Percentiles rank a stretch among this genome's conserved stretches.
phyloP scores from a whole-genome alignment of 2,329 filamentous ascomycete species.

The Aspergillus caelatus region DNA sequence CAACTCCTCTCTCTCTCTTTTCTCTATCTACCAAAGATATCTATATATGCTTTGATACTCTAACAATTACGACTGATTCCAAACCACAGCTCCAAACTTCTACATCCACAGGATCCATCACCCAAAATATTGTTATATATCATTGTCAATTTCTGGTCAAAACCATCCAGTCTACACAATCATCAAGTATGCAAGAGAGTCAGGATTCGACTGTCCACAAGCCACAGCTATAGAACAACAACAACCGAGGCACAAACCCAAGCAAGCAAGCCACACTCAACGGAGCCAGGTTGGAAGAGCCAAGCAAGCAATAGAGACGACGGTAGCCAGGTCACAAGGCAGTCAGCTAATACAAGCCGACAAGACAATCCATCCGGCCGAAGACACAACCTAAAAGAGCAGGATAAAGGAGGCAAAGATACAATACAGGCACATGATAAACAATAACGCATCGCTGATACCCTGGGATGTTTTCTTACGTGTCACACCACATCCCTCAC shows the following conservation, averaged over 20 bases:
- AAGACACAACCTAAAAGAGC: background rate
- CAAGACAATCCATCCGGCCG: background rate
- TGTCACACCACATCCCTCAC: constrained; percentile 5
- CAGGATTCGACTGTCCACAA: background rate
- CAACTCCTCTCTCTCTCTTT: background rate
- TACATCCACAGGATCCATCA: background rate
- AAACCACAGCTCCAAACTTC: background rate
- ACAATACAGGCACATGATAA: background rate
- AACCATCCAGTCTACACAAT: background rate
- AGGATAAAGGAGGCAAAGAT: background rate
- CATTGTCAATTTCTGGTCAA: background rate
- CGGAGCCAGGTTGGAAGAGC: background rate
- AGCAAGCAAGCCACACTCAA: background rate
- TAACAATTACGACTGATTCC: background rate
- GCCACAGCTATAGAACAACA: background rate
- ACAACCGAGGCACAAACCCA: background rate
- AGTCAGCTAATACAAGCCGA: background rate
- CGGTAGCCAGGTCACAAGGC: background rate
- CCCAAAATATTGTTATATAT: background rate
- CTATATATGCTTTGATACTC: background rate
- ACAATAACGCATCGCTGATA: background rate
- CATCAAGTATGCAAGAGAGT: background rate
- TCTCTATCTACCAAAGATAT: background rate
- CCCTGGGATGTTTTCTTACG: background rate
- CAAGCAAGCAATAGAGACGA: background rate